Evolutionary conservation across 768 basidiomycete genomes (phyloP), one percentile per base, ranked within the genome.

Genomic region (Tephrocybe sp.): DNA sequence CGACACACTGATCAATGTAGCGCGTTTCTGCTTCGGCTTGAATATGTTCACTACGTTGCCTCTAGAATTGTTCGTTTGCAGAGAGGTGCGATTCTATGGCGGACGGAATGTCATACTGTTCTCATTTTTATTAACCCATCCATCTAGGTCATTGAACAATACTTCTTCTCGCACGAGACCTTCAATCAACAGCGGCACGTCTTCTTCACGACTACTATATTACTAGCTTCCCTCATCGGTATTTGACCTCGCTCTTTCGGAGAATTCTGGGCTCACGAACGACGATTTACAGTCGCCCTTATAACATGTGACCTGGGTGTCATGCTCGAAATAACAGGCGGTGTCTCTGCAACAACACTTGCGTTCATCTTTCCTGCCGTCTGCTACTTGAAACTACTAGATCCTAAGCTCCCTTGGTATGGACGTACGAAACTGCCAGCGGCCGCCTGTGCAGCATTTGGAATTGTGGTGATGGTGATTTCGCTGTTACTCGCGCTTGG

Each of bases 1-100:
- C 55, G 91, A 95, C 60, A 80, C 84, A n/a, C 59, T 97, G 49
- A 97, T 98, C 70, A 98, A 98, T 61, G 74, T 98, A 44, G 97
- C 97, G 2, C 80, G 97, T 13, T 91, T 97, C 57, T 93, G 89
- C 62, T 93, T 94, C 62, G 94, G 93, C 10, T 65, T 94, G 55
- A 97, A 95, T 67, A 99, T 98, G 97, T 97, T 97, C 60, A 94
- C 94, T 1, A 99, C 97, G 0, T 80, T 97, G 18, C 97, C 97
- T 1, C 74, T 99, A 33, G 97, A 99, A 60, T 73, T 94, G 12
- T 99, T 98, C 64, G 97, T 99, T 21, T 99, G 97, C 62, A 80
- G 97, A 71, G 97, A 99, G 76, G 93, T 90, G 46, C 7, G 63
- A 33, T 27, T 15, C 7, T 4, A 27, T 10, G 2, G 23, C 21